Evolutionary conservation across 257 asterid species (phyloP), one percentile per base, ranked within the genome.

Genomic region (Scutellaria barbata): DNA sequence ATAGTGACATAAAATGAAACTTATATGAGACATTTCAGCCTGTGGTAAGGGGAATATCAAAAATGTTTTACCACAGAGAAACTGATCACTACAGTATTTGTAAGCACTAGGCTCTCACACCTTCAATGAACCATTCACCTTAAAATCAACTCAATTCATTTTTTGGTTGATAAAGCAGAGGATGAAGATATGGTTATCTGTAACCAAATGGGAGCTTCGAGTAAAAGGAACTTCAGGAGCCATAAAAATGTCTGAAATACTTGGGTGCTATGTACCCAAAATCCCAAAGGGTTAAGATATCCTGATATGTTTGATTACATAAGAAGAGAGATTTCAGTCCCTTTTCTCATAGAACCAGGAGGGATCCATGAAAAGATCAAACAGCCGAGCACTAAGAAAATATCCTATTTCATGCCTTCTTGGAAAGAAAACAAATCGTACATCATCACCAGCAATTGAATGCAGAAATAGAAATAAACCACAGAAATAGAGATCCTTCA

Each of bases 381-480:
- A 68, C 45, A 68, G 33, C 47, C 47, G 40, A 22, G 25, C 25
- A 2, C 25, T 43, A 41, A 43, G 5, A 62, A 59, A 56, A 56
- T 17, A 22, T 48, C 41, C 33, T 8, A 39, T 11, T 11, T 42
- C 60, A 50, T 22, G 35, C 8, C 64, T 68, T 67, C 50, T 76
- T 43, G 20, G 56, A 42, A 17, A 13, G 10, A 73, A 42, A 50
- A 35, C 16, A 74, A n/a, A 25, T 40, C 16, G 17, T 40, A 59
- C 48, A 5, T 10, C 14, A 35, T 40, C 51, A 57, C 41, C 35
- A 5, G 22, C 68, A 43, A 62, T 14, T 46, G 56, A 61, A 33
- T 61, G 57, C 53, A 33, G 16, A 10, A 73, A 69, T 2, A 42
- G n/a, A 9, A 50, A 56, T 66, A 63, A 55, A 54, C 42, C 18